phyloP scores from a whole-genome alignment of 345 rosid genomes.

The Microthlaspi erraticum region DNA sequence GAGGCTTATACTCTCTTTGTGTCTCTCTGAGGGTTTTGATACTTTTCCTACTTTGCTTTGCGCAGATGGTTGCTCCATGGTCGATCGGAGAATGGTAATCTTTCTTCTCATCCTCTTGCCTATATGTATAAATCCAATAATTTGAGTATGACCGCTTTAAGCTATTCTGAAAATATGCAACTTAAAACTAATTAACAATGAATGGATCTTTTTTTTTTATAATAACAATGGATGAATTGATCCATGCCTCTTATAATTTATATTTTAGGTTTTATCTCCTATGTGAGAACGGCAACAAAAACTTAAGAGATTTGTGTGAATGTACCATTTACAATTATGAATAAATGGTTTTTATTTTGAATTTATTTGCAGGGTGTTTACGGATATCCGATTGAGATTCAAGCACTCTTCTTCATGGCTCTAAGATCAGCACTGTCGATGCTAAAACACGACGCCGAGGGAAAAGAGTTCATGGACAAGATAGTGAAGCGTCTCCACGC shows the following conservation, averaged over 20 bases:
- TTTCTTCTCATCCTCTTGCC: conserved; percentile 6
- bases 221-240: too few species aligned
- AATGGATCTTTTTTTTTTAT: too few species aligned
- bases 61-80: conserved; percentile 89
- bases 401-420: conserved; percentile 87
- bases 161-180: neutral
- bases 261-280: neutral
- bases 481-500: conserved; percentile 63
- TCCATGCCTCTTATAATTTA: too few species aligned
- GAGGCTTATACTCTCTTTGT: conserved; percentile 71
- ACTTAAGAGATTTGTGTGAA: neutral
- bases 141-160: neutral
- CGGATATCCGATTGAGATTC: conserved; percentile 85
- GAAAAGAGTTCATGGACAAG: conserved; percentile 65
- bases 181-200: neutral
- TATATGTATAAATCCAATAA: neutral
- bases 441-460: conserved; percentile 72
- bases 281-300: neutral
- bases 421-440: conserved; percentile 61
- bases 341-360: neutral
- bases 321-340: neutral
- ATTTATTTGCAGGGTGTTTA: conserved; percentile 66
- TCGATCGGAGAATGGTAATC: conserved; percentile 83
- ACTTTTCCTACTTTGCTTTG: conserved; percentile 88
- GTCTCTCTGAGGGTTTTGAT: conserved; percentile 86